Evolutionary conservation across 208 protist genomes (phyloP).

Genomic region (Trypanosoma cruzi): DNA sequence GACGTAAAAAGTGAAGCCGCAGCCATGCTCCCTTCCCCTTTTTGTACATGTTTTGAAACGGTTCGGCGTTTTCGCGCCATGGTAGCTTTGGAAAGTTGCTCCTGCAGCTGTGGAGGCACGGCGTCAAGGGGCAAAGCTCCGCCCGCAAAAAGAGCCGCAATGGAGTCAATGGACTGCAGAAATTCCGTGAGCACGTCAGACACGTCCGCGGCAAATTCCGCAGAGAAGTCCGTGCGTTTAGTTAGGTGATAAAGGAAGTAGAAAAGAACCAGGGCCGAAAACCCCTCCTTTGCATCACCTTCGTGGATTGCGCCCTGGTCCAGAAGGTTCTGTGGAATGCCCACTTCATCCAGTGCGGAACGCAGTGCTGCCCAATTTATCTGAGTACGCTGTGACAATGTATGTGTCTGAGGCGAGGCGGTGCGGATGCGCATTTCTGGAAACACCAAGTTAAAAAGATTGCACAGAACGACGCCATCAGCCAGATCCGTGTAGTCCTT

Average conservation of each 20-base stretch:
- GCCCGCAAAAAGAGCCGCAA: constrained; percentile 63
- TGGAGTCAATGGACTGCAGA: constrained; percentile 79
- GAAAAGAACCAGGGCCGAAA: constrained; percentile 76
- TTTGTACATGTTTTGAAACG: constrained; percentile 21
- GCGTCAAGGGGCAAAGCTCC: constrained; percentile 47
- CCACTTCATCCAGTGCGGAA: constrained; percentile 41
- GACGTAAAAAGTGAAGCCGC: constrained; percentile 1
- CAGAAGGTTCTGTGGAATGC: constrained; percentile 57
- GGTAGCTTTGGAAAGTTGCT: constrained; percentile 43
- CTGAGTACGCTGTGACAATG: constrained; percentile 47
- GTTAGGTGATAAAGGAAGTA: constrained; percentile 79
- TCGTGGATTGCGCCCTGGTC: constrained; percentile 36
- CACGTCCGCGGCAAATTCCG: constrained; percentile 81
- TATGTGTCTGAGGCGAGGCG: constrained; percentile 63
- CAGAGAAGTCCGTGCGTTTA: constrained; percentile 72
- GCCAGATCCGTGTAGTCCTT: constrained; percentile 59
- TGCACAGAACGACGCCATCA: constrained; percentile 63
- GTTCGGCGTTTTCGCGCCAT: constrained; percentile 13
- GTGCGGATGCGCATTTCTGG: constrained; percentile 48
- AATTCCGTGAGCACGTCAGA: constrained; percentile 50
- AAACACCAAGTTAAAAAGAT: constrained; percentile 76
- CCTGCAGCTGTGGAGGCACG: constrained; percentile 45
- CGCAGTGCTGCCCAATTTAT: constrained; percentile 65
- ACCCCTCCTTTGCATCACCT: constrained; percentile 51
- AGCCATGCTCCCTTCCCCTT: neutral